These are phyloP conservation scores for Bacidia gigantensis DNA, from an alignment of 495 filamentous ascomycete genomes.

Conservation along the genomic window DNA sequence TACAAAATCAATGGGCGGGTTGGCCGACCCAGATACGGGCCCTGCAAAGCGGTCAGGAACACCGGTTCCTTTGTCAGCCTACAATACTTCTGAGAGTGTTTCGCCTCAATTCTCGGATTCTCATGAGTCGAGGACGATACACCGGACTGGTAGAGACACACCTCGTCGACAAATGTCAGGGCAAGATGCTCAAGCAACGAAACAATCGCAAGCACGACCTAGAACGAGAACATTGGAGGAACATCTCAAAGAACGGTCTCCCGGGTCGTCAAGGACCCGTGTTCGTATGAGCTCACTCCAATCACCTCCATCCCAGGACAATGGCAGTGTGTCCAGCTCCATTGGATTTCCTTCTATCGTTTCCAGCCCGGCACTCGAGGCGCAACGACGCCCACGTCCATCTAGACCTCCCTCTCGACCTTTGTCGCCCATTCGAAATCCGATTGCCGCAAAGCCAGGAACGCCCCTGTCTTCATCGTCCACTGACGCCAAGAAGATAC, in stretches of 20 bases:
- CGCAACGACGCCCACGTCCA: constrained; percentile 28
- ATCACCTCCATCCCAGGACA: constrained; percentile 20
- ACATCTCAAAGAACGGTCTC: constrained; percentile 30
- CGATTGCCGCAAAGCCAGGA: constrained; percentile 26
- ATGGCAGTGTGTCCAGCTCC: constrained; percentile 25
- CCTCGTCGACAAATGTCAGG: constrained; percentile 23
- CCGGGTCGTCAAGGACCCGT: constrained; percentile 25
- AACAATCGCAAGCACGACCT: constrained; percentile 28
- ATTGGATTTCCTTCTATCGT: constrained; percentile 40
- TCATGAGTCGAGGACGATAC: constrained; percentile 24
- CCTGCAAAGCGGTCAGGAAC: constrained; percentile 26
- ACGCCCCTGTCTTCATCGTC: constrained; percentile 42
- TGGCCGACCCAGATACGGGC: constrained; percentile 34
- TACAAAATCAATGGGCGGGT: constrained; percentile 11
- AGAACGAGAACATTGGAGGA: constrained; percentile 38
- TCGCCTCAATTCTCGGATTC: constrained; percentile 31
- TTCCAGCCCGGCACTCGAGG: constrained; percentile 26
- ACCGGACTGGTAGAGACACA: constrained; percentile 25
- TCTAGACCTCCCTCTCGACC: constrained; percentile 30
- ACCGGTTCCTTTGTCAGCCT: constrained; percentile 29
- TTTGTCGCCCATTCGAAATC: constrained; percentile 21
- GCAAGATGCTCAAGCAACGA: constrained; percentile 7
- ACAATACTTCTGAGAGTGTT: constrained; percentile 25
- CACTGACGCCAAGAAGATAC: constrained; percentile 35
- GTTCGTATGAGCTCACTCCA: constrained; percentile 32